Percentiles rank a stretch among this genome's conserved stretches.
Conservation (phyloP, 371 early-diverging fungal genomes). For the Haplosporangium sp. region DNA sequence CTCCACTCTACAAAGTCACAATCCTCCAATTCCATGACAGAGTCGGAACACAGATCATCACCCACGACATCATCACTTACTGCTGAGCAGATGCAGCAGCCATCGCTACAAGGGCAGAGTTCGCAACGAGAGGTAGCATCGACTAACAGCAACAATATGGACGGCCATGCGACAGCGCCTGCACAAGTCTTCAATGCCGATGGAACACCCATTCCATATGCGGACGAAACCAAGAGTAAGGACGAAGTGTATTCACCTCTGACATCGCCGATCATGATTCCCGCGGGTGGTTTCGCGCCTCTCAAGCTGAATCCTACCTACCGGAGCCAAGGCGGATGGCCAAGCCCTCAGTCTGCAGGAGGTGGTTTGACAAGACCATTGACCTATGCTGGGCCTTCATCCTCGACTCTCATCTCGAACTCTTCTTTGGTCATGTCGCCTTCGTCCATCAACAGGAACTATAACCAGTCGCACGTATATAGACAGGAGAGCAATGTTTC, state of each 20-base stretch:
- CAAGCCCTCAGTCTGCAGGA: slow-evolving; percentile 21
- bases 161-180: background rate
- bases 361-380: slow-evolving; percentile 32
- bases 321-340: slow-evolving; percentile 21
- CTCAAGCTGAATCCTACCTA: slow-evolving; percentile 6
- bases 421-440: slow-evolving; percentile 32
- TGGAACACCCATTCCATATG: slow-evolving; percentile 35
- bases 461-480: background rate
- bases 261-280: slow-evolving; percentile 52
- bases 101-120: background rate
- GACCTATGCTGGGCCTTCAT: slow-evolving; percentile 37
- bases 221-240: slow-evolving; percentile 48
- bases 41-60: slow-evolving; percentile 8
- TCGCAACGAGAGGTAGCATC: background rate
- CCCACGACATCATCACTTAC: slow-evolving; percentile 5
- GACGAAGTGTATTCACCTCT: slow-evolving; percentile 47
- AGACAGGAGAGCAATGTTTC: too few species aligned
- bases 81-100: slow-evolving; percentile 21
- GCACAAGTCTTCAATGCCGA: slow-evolving; percentile 8
- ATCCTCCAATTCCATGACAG: slow-evolving; percentile 9
- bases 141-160: too few species aligned
- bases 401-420: slow-evolving; percentile 12
- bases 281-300: slow-evolving; percentile 33
- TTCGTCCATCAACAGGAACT: slow-evolving; percentile 1
- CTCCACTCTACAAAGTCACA: background rate